phyloP scores from a whole-genome alignment of 768 basidiomycete genomes.

The Coprinopsis strossmayeri region DNA sequence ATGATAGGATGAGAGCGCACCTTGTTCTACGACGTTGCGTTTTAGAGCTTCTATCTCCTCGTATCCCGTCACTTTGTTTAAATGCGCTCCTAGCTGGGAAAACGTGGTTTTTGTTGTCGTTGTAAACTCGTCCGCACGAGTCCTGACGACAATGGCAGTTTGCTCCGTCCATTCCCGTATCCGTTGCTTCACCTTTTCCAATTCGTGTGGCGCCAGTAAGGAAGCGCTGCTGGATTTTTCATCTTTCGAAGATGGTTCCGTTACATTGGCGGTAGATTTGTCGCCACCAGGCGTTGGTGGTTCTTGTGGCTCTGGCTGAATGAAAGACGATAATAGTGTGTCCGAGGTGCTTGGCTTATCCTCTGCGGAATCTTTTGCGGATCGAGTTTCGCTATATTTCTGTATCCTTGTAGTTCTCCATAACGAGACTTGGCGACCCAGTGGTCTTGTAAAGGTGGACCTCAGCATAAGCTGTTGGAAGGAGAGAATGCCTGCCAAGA shows the following conservation, averaged over 20 bases:
- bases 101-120: slow-evolving; percentile 51
- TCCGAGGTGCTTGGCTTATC: too few species aligned
- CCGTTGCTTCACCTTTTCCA: slow-evolving; percentile 33
- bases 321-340: too few species aligned
- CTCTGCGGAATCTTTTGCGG: not conserved
- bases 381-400: not conserved
- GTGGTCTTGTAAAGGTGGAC: not conserved
- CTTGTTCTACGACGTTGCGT: slow-evolving; percentile 69
- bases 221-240: slow-evolving; percentile 3
- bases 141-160: slow-evolving; percentile 39
- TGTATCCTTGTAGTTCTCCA: not conserved
- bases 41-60: slow-evolving; percentile 83
- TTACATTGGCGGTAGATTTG: too few species aligned
- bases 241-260: not conserved
- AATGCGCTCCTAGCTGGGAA: slow-evolving; percentile 65
- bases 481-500: too few species aligned
- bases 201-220: slow-evolving; percentile 17
- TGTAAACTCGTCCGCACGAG: slow-evolving; percentile 53
- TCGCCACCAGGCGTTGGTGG: too few species aligned
- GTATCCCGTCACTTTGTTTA: slow-evolving; percentile 91
- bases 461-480: slow-evolving; percentile 3
- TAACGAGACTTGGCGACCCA: not conserved
- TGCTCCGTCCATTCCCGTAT: slow-evolving; percentile 45
- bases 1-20: slow-evolving; percentile 35
- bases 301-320: not conserved